A percentile compares a stretch with the other conserved stretches of the same genome.
Conservation (phyloP, 768 basidiomycete species). For the Hygrophorus russula region DNA sequence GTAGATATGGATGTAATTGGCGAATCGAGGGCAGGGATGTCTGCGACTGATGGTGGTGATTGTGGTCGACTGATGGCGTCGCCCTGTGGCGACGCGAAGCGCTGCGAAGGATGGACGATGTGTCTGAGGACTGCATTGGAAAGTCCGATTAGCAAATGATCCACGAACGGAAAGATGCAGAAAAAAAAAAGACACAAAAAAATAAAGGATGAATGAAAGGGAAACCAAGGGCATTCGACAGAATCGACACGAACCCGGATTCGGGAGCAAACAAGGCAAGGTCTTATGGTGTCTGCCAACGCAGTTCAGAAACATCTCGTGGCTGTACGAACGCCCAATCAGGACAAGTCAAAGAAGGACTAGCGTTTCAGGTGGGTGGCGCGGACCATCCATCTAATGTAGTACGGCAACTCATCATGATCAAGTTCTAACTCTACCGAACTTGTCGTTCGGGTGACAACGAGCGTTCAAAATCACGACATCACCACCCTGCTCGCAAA, state of each 20-base stretch:
- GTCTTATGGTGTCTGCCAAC: slow-evolving; percentile 23
- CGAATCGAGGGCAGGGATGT: slow-evolving; percentile 55
- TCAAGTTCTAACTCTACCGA: no score
- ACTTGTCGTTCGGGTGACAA: no score
- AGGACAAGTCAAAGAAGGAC: slow-evolving; percentile 26
- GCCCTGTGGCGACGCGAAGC: slow-evolving; percentile 2
- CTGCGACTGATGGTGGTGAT: slow-evolving; percentile 10
- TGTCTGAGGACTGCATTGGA: not conserved
- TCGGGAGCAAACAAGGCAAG: slow-evolving; percentile 10
- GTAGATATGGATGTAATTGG: slow-evolving; percentile 54
- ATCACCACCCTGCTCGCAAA: no score
- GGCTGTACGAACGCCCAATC: slow-evolving; percentile 22
- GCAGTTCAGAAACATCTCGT: slow-evolving; percentile 16
- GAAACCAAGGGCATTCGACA: not conserved
- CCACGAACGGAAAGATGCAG: slow-evolving; percentile 6
- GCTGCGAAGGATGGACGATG: no score
- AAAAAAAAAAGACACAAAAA: slow-evolving; percentile 3
- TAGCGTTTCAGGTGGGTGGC: slow-evolving; percentile 21
- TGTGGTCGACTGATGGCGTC: not conserved
- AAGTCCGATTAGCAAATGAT: not conserved
- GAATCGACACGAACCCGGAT: slow-evolving; percentile 9
- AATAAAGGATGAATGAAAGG: slow-evolving; percentile 2
- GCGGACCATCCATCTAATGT: slow-evolving; percentile 22
- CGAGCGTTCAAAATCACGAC: no score
- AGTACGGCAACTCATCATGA: no score